Base-by-base conservation (phyloP, 805 yeast genomes). In the Candida vaughaniae region DNA sequence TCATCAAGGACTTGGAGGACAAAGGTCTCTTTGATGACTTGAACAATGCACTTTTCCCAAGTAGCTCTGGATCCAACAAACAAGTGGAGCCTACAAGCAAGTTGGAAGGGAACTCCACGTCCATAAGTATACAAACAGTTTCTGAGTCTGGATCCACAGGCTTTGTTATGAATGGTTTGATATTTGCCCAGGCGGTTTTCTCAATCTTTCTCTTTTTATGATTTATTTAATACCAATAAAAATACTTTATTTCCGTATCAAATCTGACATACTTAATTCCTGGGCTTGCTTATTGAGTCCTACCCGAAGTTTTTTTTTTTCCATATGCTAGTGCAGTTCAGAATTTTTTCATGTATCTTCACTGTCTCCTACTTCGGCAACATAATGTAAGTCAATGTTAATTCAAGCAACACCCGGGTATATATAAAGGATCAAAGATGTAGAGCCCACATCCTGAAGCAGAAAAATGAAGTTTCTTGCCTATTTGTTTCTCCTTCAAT, bases 11-110 rank as follows among this genome's bases (percentile, higher is more conserved):
- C 29, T 58, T 66, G 23, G 68, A 68, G 41, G 33, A 48, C 20
- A 52, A 51, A 27, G 73, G 73, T 5, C 51, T 64, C 7, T 68
- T 68, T 39, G 56, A 47, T 12, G 59, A 64, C 38, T 61, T 68
- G 53, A 68, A 68, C 47, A 38, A 53, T 30, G 58, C 52, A 29
- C 43, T 68, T 17, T 45, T 45, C 40, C 46, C 46, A 16, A 23
- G 35, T 11, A 35, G 32, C 19, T 29, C 39, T 8, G 28, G 22
- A 3, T 20, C 29, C 20, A 40, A 31, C 11, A 41, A 39, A 27
- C 27, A 35, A 22, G 43, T 29, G 31, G 36, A 9, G 6, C 31
- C 32, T 18, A 36, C 45, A 11, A 12, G 10, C 17, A 15, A 23
- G 6, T 10, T 16, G 11, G 25, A 12, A 6, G 14, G 14, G 19